These are phyloP conservation scores for Chlorociboria aeruginascens DNA, from an alignment of 495 filamentous ascomycete species.

Conservation along the genomic window DNA sequence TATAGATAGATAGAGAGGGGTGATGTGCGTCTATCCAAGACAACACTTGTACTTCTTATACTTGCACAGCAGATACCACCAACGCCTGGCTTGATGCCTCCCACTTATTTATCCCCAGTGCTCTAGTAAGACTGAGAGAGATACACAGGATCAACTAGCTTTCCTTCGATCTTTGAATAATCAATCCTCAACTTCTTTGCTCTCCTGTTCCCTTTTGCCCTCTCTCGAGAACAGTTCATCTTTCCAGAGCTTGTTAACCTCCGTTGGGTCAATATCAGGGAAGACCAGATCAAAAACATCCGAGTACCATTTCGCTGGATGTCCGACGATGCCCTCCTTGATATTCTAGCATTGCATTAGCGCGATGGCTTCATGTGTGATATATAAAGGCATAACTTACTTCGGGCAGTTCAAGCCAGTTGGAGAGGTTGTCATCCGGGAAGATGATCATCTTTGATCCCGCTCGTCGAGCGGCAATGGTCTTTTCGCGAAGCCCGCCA, in stretches of 20 bases:
- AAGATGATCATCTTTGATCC: slow-evolving; percentile 95
- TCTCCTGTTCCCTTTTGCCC: slow-evolving; percentile 29
- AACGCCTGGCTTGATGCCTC: slow-evolving; percentile 2
- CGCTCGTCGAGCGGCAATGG: slow-evolving; percentile 88
- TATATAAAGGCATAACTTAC: slow-evolving; percentile 37
- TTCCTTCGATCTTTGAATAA: slow-evolving; percentile 7
- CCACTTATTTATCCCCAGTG: not conserved
- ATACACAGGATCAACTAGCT: slow-evolving; percentile 3
- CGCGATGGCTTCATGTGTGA: not conserved
- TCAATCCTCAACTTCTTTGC: slow-evolving; percentile 26
- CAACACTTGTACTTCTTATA: no score
- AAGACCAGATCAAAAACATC: slow-evolving; percentile 92
- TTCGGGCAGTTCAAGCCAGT: slow-evolving; percentile 97
- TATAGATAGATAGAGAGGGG: no score
- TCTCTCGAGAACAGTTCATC: slow-evolving; percentile 52
- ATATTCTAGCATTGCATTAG: slow-evolving; percentile 60
- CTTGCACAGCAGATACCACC: no score
- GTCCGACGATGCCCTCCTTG: slow-evolving; percentile 86
- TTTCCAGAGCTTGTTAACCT: slow-evolving; percentile 63
- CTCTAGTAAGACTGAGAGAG: slow-evolving; percentile 2
- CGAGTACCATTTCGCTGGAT: slow-evolving; percentile 82
- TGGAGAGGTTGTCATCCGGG: slow-evolving; percentile 83
- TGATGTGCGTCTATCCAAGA: no score
- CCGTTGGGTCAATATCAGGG: slow-evolving; percentile 59
- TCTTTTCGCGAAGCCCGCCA: slow-evolving; percentile 94